Base-by-base conservation (phyloP, 2,329 filamentous ascomycete genomes). In the Trichoderma afroharzianum region DNA sequence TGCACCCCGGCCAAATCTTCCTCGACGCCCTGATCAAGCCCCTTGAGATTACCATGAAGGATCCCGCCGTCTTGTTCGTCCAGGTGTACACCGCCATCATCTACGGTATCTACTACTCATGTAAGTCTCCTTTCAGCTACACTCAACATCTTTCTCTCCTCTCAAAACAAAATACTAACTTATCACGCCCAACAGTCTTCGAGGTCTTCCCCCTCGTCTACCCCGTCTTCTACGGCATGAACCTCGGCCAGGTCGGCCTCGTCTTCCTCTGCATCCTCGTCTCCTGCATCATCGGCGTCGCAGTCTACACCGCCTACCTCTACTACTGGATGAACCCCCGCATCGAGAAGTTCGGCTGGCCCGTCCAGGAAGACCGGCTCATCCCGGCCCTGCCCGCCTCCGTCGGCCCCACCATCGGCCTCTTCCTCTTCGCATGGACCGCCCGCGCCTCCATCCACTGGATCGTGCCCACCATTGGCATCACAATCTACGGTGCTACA, bases 171-270 rank as follows among this genome's bases (percentile, higher is more conserved):
- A 36, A 36, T 18, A 39, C 67, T 77, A 72, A 76, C 73, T 69
- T 15, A 1, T 18, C 15, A 18, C 12, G 7, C n/a, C 15, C 8
- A 14, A 3, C 30, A 81, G 80, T 83, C 79, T 92, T 92, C 77
- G 89, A 91, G 76, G 87, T 87, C n/a, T 91, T 92, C 78, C 89
- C 89, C 4, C 81, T 90, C 15, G 88, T 91, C 70, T 92, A 90
- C 77, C 83, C 85, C 3, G 83, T 83, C 50, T 81, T 85, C 76
- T 92, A 92, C 79, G 79, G 81, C 76, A 90, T 92, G 85, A 86
- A 83, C 72, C 79, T 87, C 3, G 88, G 88, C 36, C 78, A 88
- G 74, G 80, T 87, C 73, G 88, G 89, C 33, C 83, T 91, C 11
- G 85, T 89, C 58, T 91, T 91, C 81, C 81, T 89, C 63, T 87